Evolutionary conservation across 208 protist genomes (phyloP).

Genomic region (Acanthamoeba sp.): DNA sequence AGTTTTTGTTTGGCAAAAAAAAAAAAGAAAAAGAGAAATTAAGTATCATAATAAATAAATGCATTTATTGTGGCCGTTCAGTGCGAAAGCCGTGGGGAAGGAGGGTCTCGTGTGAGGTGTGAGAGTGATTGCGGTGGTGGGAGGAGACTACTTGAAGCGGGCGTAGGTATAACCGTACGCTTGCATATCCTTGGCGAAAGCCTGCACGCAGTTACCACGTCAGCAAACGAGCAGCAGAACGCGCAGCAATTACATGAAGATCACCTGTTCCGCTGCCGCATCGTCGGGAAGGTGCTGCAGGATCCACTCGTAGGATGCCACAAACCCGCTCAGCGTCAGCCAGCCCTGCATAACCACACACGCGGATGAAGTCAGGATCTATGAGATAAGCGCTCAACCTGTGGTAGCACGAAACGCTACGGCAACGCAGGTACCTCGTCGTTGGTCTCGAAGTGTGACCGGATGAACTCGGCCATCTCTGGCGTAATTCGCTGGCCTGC

Average conservation of each 20-base stretch:
- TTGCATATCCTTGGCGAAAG: slow-evolving; percentile 8
- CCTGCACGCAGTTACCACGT: not conserved
- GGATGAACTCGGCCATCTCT: slow-evolving; percentile 51
- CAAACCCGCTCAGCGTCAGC: slow-evolving; percentile 44
- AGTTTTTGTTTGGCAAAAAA: too few relatives aligned
- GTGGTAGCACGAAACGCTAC: too few relatives aligned
- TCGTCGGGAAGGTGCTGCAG: not conserved
- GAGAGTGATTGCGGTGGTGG: too few relatives aligned
- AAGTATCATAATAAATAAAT: not conserved
- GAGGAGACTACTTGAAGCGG: not conserved
- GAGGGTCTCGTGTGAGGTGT: too few relatives aligned
- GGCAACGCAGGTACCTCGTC: too few relatives aligned
- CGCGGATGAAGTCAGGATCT: too few relatives aligned
- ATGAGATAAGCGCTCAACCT: too few relatives aligned
- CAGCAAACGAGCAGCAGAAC: not conserved
- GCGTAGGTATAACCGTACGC: slow-evolving; percentile 49
- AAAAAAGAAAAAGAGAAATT: too few relatives aligned
- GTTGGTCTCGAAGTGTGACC: slow-evolving; percentile 44
- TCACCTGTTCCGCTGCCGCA: not conserved
- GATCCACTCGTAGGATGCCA: slow-evolving; percentile 57
- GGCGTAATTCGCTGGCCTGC: slow-evolving; percentile 22
- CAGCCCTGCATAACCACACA: not conserved
- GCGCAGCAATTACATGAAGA: not conserved
- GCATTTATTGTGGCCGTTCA: not conserved
- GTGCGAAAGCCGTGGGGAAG: too few relatives aligned